These are phyloP conservation scores for Puccinia hordei DNA, from an alignment of 1,284 basidiomycete species.

Conservation along the genomic window DNA sequence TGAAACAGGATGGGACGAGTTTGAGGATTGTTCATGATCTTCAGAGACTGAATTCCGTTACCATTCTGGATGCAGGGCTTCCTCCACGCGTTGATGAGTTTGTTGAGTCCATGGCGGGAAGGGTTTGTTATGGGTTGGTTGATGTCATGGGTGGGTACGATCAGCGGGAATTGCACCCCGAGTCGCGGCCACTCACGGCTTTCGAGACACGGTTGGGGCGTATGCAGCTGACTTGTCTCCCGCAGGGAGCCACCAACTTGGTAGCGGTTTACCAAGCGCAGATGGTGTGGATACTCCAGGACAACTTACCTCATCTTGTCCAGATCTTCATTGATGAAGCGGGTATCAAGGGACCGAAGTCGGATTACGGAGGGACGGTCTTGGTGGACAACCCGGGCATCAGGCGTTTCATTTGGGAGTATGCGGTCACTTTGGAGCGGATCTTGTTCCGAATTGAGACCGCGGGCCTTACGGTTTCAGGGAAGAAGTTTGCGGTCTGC, in stretches of 20 bases:
- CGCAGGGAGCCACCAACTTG: not conserved
- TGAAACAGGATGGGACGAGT: not conserved
- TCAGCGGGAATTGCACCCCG: not conserved
- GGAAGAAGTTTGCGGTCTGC: too few relatives aligned
- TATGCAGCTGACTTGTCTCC: not conserved
- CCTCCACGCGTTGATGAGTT: not conserved
- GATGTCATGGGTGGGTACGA: constrained; percentile 5
- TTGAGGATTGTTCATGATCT: too few relatives aligned
- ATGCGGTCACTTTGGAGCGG: too few relatives aligned
- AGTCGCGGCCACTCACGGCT: not conserved
- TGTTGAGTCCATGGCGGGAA: too few relatives aligned
- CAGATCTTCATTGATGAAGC: not conserved
- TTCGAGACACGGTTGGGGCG: not conserved
- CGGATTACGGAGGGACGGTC: too few relatives aligned
- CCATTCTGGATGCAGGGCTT: too few relatives aligned
- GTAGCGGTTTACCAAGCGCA: constrained; percentile 6
- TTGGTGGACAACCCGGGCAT: not conserved
- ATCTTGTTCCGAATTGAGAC: too few relatives aligned
- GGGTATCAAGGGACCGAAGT: not conserved
- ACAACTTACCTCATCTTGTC: not conserved
- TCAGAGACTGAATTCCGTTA: too few relatives aligned
- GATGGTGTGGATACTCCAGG: not conserved
- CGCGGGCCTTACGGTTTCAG: too few relatives aligned
- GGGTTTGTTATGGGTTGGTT: too few relatives aligned
- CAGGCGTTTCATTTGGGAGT: constrained; percentile 14